phyloP scores from a whole-genome alignment of 805 yeast genomes.

The Ogataea ramenticola region DNA sequence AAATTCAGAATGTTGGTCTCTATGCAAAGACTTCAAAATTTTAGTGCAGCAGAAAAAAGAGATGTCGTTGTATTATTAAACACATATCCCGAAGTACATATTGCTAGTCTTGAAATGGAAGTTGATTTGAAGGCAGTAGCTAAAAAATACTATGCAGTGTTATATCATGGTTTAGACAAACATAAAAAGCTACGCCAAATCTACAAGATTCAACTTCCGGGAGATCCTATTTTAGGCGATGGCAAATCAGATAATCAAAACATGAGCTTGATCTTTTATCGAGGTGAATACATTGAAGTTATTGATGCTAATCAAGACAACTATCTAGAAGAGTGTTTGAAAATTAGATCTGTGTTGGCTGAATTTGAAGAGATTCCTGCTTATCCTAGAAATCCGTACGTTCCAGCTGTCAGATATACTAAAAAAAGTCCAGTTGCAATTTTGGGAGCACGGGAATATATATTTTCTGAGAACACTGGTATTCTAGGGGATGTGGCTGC shows the following conservation, averaged over 20 bases:
- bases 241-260: conserved; percentile 97
- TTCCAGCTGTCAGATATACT: conserved; percentile 46
- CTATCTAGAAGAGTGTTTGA: conserved; percentile 88
- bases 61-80: conserved; percentile 62
- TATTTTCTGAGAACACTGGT: conserved; percentile 89
- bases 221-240: conserved; percentile 93
- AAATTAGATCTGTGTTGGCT: conserved; percentile 78
- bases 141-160: conserved; percentile 49
- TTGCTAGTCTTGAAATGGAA: conserved; percentile 50
- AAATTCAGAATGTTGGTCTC: conserved; percentile 79
- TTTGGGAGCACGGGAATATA: conserved; percentile 91
- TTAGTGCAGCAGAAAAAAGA: conserved; percentile 56
- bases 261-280: conserved; percentile 73
- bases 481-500: conserved; percentile 95
- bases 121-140: conserved; percentile 30
- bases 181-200: conserved; percentile 39
- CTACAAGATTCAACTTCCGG: conserved; percentile 68
- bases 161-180: conserved; percentile 53
- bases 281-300: conserved; percentile 93
- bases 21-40: conserved; percentile 76
- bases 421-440: conserved; percentile 68
- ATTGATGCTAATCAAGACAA: conserved; percentile 97
- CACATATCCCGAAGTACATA: conserved; percentile 61
- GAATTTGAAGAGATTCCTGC: conserved; percentile 82
- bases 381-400: conserved; percentile 36